A percentile compares a stretch with the other conserved stretches of the same genome.
Conservation (phyloP, 495 filamentous ascomycete species). For the Penicillium parvum region DNA sequence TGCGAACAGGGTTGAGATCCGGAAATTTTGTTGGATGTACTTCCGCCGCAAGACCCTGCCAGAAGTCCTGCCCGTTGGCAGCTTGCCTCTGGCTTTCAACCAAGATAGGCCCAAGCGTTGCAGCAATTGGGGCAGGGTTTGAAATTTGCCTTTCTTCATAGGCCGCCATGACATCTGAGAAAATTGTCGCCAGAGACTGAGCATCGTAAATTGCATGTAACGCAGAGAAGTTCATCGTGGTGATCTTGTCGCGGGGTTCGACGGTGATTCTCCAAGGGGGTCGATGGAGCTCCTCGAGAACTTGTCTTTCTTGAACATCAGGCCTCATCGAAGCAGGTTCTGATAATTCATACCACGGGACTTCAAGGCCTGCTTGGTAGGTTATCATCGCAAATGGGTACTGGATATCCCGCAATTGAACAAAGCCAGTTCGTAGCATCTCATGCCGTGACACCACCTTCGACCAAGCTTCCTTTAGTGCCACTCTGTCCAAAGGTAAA, state of each 20-base stretch:
- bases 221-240: conserved; percentile 46
- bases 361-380: conserved; percentile 29
- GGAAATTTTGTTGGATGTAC: conserved; percentile 62
- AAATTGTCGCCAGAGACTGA: conserved; percentile 55
- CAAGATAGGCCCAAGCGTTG: conserved; percentile 51
- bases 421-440: conserved; percentile 73
- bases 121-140: conserved; percentile 25
- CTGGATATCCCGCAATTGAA: conserved; percentile 39
- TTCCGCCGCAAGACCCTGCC: conserved; percentile 50
- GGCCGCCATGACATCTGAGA: conserved; percentile 48
- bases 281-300: conserved; percentile 34
- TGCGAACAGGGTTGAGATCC: conserved; percentile 57
- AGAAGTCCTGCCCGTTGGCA: conserved; percentile 49
- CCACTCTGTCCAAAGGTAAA: conserved; percentile 41
- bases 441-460: conserved; percentile 50
- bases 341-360: conserved; percentile 42
- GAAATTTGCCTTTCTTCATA: conserved; percentile 27
- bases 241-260: conserved; percentile 10
- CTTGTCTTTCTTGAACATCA: conserved; percentile 12
- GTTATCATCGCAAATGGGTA: conserved; percentile 65
- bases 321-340: conserved; percentile 16
- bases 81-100: conserved; percentile 29
- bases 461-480: conserved; percentile 57
- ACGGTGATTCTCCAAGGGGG: conserved; percentile 49
- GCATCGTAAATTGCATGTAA: conserved; percentile 83